Percentiles rank a stretch among this genome's conserved stretches.
Evolutionary conservation across 805 yeast species (phyloP).

Genomic region (Kockiozyma suomiensis): DNA sequence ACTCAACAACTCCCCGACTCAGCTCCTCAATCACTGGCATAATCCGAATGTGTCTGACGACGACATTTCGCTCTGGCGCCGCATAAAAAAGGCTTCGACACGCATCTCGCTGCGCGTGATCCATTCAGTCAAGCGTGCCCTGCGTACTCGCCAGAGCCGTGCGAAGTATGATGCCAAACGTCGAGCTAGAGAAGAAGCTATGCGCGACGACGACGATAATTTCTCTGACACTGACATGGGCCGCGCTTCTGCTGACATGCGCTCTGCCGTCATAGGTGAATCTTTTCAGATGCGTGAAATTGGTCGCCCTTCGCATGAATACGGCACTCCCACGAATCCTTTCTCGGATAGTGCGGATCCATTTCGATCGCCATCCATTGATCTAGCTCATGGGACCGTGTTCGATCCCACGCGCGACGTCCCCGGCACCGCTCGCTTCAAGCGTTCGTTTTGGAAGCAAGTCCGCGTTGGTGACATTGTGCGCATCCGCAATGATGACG

Average conservation of each 20-base stretch:
- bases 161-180: constrained; percentile 23
- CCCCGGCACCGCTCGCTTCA: constrained; percentile 47
- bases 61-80: constrained; percentile 64
- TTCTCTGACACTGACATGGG: constrained; percentile 21
- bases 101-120: constrained; percentile 17
- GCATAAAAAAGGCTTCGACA: constrained; percentile 63
- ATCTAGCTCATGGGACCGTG: constrained; percentile 34
- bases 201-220: constrained; percentile 19
- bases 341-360: constrained; percentile 6
- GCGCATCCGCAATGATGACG: constrained; percentile 68
- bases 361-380: constrained; percentile 28
- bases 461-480: constrained; percentile 75
- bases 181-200: constrained; percentile 14
- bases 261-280: constrained; percentile 16
- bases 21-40: constrained; percentile 54
- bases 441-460: constrained; percentile 66
- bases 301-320: constrained; percentile 12
- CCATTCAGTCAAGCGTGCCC: constrained; percentile 16
- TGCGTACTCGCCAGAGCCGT: constrained; percentile 18
- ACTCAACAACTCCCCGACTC: constrained; percentile 66
- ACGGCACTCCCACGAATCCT: constrained; percentile 15
- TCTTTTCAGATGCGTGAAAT: constrained; percentile 33
- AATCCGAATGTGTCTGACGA: constrained; percentile 63
- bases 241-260: constrained; percentile 16
- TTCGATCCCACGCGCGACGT: constrained; percentile 42